Conservation (phyloP, 345 rosid genomes). For the Cardamine occulta region DNA sequence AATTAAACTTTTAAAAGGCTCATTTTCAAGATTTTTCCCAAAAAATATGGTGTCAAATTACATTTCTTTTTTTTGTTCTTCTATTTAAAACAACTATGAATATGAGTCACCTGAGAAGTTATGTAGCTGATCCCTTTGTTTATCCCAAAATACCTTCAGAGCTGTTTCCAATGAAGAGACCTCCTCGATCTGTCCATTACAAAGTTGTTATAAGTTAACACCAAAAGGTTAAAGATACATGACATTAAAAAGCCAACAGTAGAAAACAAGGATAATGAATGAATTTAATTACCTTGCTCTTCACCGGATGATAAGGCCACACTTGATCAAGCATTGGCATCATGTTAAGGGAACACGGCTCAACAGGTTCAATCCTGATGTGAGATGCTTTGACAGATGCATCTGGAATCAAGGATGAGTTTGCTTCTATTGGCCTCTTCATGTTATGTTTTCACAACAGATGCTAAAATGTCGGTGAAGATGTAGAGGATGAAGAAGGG, state of each 20-base stretch:
- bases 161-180: background rate
- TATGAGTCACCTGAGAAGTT: background rate
- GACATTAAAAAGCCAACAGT: background rate
- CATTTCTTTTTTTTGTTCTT: too few species aligned
- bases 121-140: constrained; percentile 2
- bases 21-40: too few species aligned
- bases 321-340: background rate
- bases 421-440: background rate
- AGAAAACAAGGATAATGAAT: background rate
- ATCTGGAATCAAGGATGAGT: background rate
- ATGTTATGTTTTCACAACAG: constrained; percentile 1
- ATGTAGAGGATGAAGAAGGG: constrained; percentile 9
- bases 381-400: constrained; percentile 8
- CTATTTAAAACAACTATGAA: too few species aligned
- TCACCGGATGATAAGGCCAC: background rate
- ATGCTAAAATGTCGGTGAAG: background rate
- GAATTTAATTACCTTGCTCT: background rate
- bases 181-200: constrained; percentile 14
- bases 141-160: constrained; percentile 24
- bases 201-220: background rate
- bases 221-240: background rate
- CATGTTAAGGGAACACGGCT: background rate
- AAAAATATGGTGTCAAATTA: too few species aligned
- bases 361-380: constrained; percentile 21
- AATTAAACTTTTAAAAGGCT: too few species aligned